Base-by-base conservation (phyloP, 2,329 filamentous ascomycete species). In the Dryadomyces quercus-mongolicae region DNA sequence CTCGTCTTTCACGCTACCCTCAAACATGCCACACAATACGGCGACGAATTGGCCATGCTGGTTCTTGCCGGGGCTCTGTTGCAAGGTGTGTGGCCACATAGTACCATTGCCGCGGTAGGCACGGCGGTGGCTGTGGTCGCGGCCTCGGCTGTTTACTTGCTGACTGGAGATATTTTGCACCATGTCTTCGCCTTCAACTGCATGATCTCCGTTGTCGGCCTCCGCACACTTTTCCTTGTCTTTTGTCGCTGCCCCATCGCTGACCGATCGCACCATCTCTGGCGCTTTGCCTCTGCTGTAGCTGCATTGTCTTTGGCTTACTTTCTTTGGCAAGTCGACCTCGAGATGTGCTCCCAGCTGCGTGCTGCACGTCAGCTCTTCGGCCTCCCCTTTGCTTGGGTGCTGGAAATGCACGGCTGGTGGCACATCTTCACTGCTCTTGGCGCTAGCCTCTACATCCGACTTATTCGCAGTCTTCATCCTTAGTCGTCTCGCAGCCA, bases 401-500 rank as follows among this genome's bases (percentile, higher is more conserved):
- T 78, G 0, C 62, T 83, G 5, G 80, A 83, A 65, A 61, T 82
- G 15, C 80, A 83, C 60, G 80, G 78, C 1, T 83, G 79, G 80
- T 84, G 80, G 80, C 80, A 84, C 60, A 65, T 83, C 16, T 65
- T 81, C 25, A 84, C 80, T 0, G 80, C 77, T 0, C 66, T 78
- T 20, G 74, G 76, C 1, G 77, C 78, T 5, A 71, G 70, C 22
- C 62, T 63, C 49, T 70, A 69, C 46, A 72, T 73, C 64, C 58
- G 66, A 54, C 55, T 68, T 25, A 61, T 64, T 13, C 62, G 67
- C 55, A 65, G 68, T 47, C 51, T 67, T 10, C 21, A 52, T 10
- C 45, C 50, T n/a, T 51, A n/a, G 40, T n/a, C 12, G 8, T 40
- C 18, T 20, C n/a, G n/a, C 18, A 22, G 20, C 7, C 10, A 7